Percentiles rank a stretch among this genome's conserved stretches.
Conservation (phyloP, 1,139 yeast species). For the Yamadazyma mexicana region DNA sequence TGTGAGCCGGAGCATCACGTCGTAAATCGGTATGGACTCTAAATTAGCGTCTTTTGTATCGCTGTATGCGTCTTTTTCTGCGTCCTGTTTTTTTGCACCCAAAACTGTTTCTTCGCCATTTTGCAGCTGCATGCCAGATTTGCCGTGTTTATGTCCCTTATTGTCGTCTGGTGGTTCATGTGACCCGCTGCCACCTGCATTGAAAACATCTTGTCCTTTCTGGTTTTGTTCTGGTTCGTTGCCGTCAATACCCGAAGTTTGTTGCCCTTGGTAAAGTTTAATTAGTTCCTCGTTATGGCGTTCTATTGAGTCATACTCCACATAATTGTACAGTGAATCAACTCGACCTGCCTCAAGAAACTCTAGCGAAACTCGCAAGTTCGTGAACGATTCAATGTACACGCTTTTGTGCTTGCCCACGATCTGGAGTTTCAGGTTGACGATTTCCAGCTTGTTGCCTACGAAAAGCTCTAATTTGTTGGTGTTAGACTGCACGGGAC, state of each 20-base stretch:
- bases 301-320: conserved; percentile 26
- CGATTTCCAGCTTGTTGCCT: conserved; percentile 27
- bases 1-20: conserved; percentile 19
- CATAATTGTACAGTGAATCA: conserved; percentile 27
- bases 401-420: conserved; percentile 26
- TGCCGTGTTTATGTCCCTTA: no score
- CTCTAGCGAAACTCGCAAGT: conserved; percentile 41
- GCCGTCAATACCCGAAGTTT: background rate
- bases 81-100: background rate
- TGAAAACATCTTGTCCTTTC: no score
- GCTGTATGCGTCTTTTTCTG: background rate
- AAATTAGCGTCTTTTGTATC: background rate
- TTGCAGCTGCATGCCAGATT: no score
- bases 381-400: conserved; percentile 36
- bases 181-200: no score
- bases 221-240: no score
- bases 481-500: conserved; percentile 31
- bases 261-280: background rate
- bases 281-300: conserved; percentile 4
- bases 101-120: no score
- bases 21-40: conserved; percentile 1
- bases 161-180: no score
- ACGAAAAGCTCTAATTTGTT: conserved; percentile 28
- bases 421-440: conserved; percentile 22
- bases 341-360: conserved; percentile 29